Conservation (phyloP, 2,329 filamentous ascomycete species). For the Colletotrichum lupini region DNA sequence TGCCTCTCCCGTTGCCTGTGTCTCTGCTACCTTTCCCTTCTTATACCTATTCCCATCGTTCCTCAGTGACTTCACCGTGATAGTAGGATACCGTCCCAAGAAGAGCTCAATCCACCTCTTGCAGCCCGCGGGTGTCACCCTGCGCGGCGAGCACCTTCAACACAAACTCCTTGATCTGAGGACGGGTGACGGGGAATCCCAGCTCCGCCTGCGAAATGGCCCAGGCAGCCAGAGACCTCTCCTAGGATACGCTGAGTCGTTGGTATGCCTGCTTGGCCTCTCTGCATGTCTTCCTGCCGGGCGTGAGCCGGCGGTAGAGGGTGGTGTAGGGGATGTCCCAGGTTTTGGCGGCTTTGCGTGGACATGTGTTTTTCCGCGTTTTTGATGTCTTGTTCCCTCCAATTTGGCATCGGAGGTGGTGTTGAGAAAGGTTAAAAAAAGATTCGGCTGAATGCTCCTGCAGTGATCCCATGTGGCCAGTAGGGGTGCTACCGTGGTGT, state of each 20-base stretch:
- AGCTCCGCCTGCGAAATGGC: neutral
- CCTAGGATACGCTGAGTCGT: neutral
- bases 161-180: neutral
- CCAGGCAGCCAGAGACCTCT: neutral
- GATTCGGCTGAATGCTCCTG: neutral
- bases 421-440: neutral
- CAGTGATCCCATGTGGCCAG: neutral
- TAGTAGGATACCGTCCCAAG: neutral
- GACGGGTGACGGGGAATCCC: neutral
- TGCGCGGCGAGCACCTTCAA: neutral
- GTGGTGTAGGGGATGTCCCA: neutral
- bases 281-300: neutral
- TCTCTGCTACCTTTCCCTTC: no score
- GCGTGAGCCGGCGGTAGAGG: neutral
- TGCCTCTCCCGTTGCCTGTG: no score
- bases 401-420: neutral
- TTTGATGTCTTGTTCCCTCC: neutral
- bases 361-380: neutral
- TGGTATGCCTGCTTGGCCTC: neutral
- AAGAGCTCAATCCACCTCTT: neutral
- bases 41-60: no score
- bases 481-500: neutral
- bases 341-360: neutral
- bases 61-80: no score
- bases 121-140: neutral